Evolutionary conservation across 345 rosid species (phyloP).

Genomic region (Linum trigynum): DNA sequence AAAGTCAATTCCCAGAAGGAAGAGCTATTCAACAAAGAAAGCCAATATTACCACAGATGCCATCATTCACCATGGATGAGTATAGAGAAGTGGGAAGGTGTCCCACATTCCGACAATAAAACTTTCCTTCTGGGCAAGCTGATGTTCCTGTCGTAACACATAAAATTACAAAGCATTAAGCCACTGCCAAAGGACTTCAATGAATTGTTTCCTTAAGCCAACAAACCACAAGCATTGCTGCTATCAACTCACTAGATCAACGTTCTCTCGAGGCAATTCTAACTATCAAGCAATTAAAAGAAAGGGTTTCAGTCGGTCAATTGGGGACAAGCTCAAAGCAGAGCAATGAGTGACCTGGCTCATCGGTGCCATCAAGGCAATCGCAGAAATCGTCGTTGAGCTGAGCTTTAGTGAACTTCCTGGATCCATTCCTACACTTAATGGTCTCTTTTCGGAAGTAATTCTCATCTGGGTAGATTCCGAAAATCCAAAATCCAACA

Average conservation of each 20-base stretch:
- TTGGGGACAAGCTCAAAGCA: background rate
- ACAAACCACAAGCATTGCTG: no score
- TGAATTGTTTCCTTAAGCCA: no score
- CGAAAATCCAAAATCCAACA: background rate
- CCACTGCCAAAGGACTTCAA: background rate
- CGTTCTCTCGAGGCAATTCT: no score
- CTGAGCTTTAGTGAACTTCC: constrained; percentile 58
- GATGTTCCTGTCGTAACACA: constrained; percentile 57
- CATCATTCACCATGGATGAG: constrained; percentile 97
- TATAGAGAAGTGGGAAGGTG: constrained; percentile 47
- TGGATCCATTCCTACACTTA: constrained; percentile 82
- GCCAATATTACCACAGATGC: constrained; percentile 60
- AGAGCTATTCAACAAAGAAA: background rate
- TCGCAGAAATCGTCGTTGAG: constrained; percentile 96
- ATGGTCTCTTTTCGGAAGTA: constrained; percentile 20
- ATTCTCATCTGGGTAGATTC: background rate
- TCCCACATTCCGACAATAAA: constrained; percentile 77
- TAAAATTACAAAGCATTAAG: background rate
- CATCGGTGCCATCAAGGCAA: constrained; percentile 85
- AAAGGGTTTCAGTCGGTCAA: background rate
- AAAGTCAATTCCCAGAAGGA: background rate
- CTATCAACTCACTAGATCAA: no score
- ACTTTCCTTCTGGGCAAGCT: constrained; percentile 78
- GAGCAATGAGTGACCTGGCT: constrained; percentile 50
- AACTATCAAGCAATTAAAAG: background rate